Evolutionary conservation across 2,329 filamentous ascomycete species (phyloP).

Genomic region (Calycina herbarum): DNA sequence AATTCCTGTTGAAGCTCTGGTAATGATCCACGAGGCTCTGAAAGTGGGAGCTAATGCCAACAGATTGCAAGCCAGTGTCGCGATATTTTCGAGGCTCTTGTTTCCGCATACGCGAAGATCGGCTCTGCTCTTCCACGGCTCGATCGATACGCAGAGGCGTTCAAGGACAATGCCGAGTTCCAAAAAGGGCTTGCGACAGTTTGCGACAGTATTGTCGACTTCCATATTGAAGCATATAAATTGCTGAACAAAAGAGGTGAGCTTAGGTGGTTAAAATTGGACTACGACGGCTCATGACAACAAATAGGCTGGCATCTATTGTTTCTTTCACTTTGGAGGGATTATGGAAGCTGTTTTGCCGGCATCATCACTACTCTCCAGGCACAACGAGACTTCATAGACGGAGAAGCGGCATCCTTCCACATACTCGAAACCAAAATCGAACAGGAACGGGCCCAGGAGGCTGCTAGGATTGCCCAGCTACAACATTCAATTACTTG

Average conservation of each 20-base stretch:
- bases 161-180: constrained; percentile 39
- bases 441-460: constrained; percentile 12
- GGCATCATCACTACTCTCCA: constrained; percentile 17
- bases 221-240: constrained; percentile 48
- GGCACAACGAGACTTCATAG: constrained; percentile 22
- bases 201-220: constrained; percentile 49
- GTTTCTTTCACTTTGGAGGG: constrained; percentile 19
- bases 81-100: constrained; percentile 45
- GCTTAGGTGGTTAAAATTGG: background rate
- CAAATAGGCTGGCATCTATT: background rate
- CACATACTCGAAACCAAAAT: constrained; percentile 20
- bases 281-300: background rate
- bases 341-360: constrained; percentile 19
- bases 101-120: constrained; percentile 44
- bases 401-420: constrained; percentile 20
- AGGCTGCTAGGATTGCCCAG: constrained; percentile 1
- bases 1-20: constrained; percentile 17
- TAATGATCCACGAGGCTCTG: background rate
- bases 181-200: constrained; percentile 46
- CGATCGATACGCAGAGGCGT: constrained; percentile 38
- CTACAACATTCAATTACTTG: constrained; percentile 19
- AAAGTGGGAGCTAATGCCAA: background rate
- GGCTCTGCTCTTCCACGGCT: constrained; percentile 43
- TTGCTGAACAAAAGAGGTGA: constrained; percentile 39
- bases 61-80: constrained; percentile 18